Evolutionary conservation across 2,329 filamentous ascomycete genomes (phyloP).

Genomic region (Beauveria scarabaeidicola): DNA sequence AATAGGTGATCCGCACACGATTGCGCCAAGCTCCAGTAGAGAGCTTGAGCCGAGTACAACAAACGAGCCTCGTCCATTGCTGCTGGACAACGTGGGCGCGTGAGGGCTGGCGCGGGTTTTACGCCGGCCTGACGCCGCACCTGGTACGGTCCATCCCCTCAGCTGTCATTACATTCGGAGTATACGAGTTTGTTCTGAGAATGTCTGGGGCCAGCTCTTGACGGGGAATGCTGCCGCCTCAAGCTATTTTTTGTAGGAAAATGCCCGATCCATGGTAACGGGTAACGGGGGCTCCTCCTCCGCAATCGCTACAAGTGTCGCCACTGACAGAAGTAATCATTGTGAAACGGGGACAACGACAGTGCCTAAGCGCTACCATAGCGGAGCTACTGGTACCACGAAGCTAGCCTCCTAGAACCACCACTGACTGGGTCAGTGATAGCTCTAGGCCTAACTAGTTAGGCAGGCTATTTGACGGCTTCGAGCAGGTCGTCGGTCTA

Average conservation of each 20-base stretch:
- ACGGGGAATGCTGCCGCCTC: not conserved
- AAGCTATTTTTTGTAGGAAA: too few species aligned
- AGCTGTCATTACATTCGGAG: constrained; percentile 93
- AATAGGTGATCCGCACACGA: constrained; percentile 70
- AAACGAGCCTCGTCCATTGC: constrained; percentile 80
- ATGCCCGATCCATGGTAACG: too few species aligned
- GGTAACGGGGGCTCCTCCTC: too few species aligned
- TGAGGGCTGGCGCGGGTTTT: constrained; percentile 71
- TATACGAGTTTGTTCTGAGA: constrained; percentile 56
- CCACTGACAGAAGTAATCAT: too few species aligned
- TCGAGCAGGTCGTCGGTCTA: too few species aligned
- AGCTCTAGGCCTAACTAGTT: not conserved
- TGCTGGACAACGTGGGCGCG: constrained; percentile 82
- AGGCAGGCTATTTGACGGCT: too few species aligned
- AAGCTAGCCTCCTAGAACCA: too few species aligned
- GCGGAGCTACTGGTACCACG: too few species aligned
- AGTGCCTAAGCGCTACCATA: too few species aligned
- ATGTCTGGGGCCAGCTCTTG: constrained; percentile 16
- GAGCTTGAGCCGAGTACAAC: constrained; percentile 64
- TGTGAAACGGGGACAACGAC: too few species aligned
- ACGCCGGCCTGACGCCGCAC: constrained; percentile 85
- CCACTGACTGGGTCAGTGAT: too few species aligned
- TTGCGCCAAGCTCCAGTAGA: constrained; percentile 71
- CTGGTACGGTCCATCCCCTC: constrained; percentile 84
- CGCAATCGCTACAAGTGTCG: too few species aligned